Evolutionary conservation across 2,329 filamentous ascomycete species (phyloP).

Genomic region (Xylariales sp.): DNA sequence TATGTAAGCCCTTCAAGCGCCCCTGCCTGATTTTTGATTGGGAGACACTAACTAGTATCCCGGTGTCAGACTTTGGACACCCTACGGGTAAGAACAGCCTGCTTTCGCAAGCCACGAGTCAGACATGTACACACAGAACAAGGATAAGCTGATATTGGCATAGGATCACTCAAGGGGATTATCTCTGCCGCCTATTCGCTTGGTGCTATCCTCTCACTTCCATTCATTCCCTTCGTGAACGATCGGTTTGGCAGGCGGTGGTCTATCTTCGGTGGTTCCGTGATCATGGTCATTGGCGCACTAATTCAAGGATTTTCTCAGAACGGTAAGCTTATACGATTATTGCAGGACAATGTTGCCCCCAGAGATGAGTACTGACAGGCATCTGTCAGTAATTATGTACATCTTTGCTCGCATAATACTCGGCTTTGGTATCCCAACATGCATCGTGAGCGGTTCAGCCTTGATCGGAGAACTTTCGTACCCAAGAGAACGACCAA

Average conservation of each 20-base stretch:
- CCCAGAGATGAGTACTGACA: background rate
- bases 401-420: slow-evolving; percentile 57
- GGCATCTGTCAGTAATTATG: slow-evolving; percentile 36
- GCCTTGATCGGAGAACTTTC: slow-evolving; percentile 55
- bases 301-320: slow-evolving; percentile 48
- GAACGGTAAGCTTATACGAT: background rate
- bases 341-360: background rate
- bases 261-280: slow-evolving; percentile 51
- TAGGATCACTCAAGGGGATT: slow-evolving; percentile 45
- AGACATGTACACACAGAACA: slow-evolving; percentile 17
- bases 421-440: slow-evolving; percentile 56
- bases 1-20: slow-evolving; percentile 25
- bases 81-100: slow-evolving; percentile 32
- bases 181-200: slow-evolving; percentile 56
- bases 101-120: no score
- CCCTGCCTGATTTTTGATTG: background rate
- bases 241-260: slow-evolving; percentile 51
- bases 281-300: slow-evolving; percentile 49
- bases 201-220: slow-evolving; percentile 53
- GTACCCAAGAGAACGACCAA: slow-evolving; percentile 55
- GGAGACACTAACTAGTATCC: background rate
- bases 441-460: slow-evolving; percentile 55
- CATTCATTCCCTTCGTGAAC: slow-evolving; percentile 52
- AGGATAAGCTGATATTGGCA: slow-evolving; percentile 17
- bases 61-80: slow-evolving; percentile 19